These are phyloP conservation scores for Wickerhamomyces rabaulensis DNA, from an alignment of 805 yeast genomes.

Conservation along the genomic window DNA sequence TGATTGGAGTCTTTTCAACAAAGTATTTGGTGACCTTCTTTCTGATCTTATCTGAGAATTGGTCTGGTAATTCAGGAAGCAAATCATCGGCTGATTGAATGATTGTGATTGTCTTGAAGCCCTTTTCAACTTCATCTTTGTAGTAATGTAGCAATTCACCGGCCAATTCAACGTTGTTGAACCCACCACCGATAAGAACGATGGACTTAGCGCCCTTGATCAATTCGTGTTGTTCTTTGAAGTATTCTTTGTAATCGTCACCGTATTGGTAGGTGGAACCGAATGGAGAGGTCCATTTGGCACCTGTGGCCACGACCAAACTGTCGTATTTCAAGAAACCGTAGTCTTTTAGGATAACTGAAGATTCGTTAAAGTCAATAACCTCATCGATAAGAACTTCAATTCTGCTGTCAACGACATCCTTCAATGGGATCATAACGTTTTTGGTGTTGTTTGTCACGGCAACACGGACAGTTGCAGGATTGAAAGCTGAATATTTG, in stretches of 20 bases:
- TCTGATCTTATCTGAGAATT: slow-evolving; percentile 14
- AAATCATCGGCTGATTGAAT: slow-evolving; percentile 16
- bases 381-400: slow-evolving; percentile 20
- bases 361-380: slow-evolving; percentile 12
- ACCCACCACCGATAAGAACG: slow-evolving; percentile 27
- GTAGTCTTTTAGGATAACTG: slow-evolving; percentile 11
- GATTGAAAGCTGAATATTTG: slow-evolving; percentile 9
- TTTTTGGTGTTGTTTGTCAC: slow-evolving; percentile 15
- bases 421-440: slow-evolving; percentile 14
- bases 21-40: slow-evolving; percentile 8
- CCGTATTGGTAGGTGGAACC: slow-evolving; percentile 12
- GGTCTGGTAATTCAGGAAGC: slow-evolving; percentile 6
- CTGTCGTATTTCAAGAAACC: slow-evolving; percentile 18
- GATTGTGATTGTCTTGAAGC: slow-evolving; percentile 20
- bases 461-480: slow-evolving; percentile 16
- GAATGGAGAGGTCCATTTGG: slow-evolving; percentile 25
- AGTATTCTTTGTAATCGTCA: slow-evolving; percentile 12
- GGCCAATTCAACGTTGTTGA: slow-evolving; percentile 23
- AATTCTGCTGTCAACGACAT: slow-evolving; percentile 15
- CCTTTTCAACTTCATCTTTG: slow-evolving; percentile 9
- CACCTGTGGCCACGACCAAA: slow-evolving; percentile 28
- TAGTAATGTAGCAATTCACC: slow-evolving; percentile 24
- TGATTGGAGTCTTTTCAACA: slow-evolving; percentile 2
- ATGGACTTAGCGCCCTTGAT: slow-evolving; percentile 21
- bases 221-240: slow-evolving; percentile 9